Percentiles rank a stretch among this genome's conserved stretches.
These are phyloP conservation scores for Pulveroboletus sp. DNA, from an alignment of 768 basidiomycete species.

Conservation along the genomic window DNA sequence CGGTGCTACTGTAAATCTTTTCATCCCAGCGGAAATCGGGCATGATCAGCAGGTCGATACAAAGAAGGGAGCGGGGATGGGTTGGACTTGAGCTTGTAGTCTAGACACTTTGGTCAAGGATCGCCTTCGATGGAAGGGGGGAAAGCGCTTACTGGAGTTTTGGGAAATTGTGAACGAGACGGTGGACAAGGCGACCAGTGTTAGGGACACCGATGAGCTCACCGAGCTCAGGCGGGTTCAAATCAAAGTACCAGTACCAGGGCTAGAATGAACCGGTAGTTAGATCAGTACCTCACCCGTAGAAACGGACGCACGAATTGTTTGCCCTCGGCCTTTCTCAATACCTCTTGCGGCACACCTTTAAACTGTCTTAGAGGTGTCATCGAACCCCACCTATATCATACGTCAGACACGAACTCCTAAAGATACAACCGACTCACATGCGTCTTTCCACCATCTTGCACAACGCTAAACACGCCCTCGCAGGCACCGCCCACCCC, in stretches of 20 bases:
- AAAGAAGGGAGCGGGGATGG: slow-evolving; percentile 88
- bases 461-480: slow-evolving; percentile 88
- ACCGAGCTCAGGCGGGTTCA: slow-evolving; percentile 88
- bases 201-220: slow-evolving; percentile 94
- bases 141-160: slow-evolving; percentile 70
- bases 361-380: slow-evolving; percentile 96
- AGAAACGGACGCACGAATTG: slow-evolving; percentile 71
- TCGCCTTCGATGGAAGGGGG: background rate
- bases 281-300: background rate
- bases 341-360: slow-evolving; percentile 79
- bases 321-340: slow-evolving; percentile 92
- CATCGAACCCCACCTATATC: slow-evolving; percentile 91
- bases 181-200: slow-evolving; percentile 88
- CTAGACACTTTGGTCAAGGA: slow-evolving; percentile 33
- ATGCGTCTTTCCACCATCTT: slow-evolving; percentile 93
- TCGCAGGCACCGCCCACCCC: slow-evolving; percentile 95
- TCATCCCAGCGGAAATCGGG: slow-evolving; percentile 99
- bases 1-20: slow-evolving; percentile 83
- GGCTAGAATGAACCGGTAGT: slow-evolving; percentile 45
- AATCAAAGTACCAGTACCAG: slow-evolving; percentile 96
- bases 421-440: slow-evolving; percentile 38
- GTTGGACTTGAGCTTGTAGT: slow-evolving; percentile 93
- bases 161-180: slow-evolving; percentile 94
- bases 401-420: background rate
- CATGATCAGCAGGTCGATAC: slow-evolving; percentile 89